Percentiles rank a stretch among this genome's conserved stretches.
These are phyloP conservation scores for Vigna unguiculata DNA, from an alignment of 306 rosid genomes.

Conservation along the genomic window DNA sequence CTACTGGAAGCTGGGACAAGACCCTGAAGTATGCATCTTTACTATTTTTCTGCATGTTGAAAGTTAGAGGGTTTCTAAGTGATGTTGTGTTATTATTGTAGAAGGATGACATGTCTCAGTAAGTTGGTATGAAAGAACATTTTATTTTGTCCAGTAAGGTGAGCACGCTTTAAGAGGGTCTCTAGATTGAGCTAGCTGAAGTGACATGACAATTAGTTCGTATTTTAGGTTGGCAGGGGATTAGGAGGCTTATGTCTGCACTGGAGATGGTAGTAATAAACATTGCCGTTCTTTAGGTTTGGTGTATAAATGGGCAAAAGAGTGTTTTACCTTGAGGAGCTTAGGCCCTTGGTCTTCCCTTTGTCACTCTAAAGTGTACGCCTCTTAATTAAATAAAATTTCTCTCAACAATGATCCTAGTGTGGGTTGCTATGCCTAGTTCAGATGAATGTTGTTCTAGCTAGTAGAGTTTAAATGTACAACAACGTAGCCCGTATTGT, in stretches of 20 bases:
- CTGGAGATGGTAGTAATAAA: not conserved
- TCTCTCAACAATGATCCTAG: not conserved
- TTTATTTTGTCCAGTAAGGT: not conserved
- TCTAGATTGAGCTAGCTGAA: not conserved
- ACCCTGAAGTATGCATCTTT: constrained; percentile 62
- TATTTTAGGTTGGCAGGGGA: not conserved
- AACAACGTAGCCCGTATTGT: not conserved
- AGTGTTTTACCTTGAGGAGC: not conserved
- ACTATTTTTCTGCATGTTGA: constrained; percentile 17
- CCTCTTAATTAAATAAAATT: not conserved
- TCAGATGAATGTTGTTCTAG: constrained; percentile 13
- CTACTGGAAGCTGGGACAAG: constrained; percentile 92
- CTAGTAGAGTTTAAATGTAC: constrained; percentile 16
- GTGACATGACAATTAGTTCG: not conserved
- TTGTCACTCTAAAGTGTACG: not conserved
- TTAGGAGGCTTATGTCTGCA: not conserved
- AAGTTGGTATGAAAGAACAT: not conserved
- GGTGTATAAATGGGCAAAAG: not conserved
- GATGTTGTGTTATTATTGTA: constrained; percentile 7
- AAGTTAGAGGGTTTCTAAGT: not conserved
- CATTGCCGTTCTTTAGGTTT: not conserved
- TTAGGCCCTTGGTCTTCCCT: constrained; percentile 4
- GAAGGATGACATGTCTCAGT: not conserved
- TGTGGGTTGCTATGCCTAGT: not conserved
- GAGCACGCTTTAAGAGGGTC: not conserved